These are phyloP conservation scores for Iberis pinnata DNA, from an alignment of 345 rosid species.

Conservation along the genomic window DNA sequence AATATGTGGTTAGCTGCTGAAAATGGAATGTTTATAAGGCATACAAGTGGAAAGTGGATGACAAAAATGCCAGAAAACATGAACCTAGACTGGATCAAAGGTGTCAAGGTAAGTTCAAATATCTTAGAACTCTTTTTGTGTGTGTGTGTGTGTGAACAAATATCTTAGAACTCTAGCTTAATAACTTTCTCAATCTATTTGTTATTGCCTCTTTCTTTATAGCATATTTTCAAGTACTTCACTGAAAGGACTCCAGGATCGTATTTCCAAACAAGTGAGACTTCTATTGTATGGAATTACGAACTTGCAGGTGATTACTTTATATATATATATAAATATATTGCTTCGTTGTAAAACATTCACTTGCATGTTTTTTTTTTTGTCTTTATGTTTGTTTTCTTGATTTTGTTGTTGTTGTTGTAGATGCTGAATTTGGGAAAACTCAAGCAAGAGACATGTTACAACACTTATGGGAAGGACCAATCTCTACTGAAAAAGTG, in stretches of 20 bases:
- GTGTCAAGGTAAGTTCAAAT: slow-evolving; percentile 64
- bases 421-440: slow-evolving; percentile 89
- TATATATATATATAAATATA: neutral
- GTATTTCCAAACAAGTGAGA: slow-evolving; percentile 59
- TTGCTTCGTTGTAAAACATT: no score
- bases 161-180: neutral
- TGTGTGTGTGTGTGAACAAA: no score
- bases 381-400: neutral
- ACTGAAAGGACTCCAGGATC: slow-evolving; percentile 92
- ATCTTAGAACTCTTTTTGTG: neutral
- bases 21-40: slow-evolving; percentile 89
- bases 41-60: slow-evolving; percentile 74
- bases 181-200: slow-evolving; percentile 14
- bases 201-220: slow-evolving; percentile 35
- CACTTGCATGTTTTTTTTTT: no score
- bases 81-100: slow-evolving; percentile 93
- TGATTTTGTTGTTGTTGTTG: slow-evolving; percentile 18
- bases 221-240: slow-evolving; percentile 96
- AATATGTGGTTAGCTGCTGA: slow-evolving; percentile 94
- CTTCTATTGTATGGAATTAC: slow-evolving; percentile 94
- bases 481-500: slow-evolving; percentile 88
- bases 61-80: slow-evolving; percentile 87
- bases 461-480: slow-evolving; percentile 99
- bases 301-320: slow-evolving; percentile 68
- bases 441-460: slow-evolving; percentile 95